Conservation (phyloP, 1,284 basidiomycete species). For the Trichosporon coremiiforme region DNA sequence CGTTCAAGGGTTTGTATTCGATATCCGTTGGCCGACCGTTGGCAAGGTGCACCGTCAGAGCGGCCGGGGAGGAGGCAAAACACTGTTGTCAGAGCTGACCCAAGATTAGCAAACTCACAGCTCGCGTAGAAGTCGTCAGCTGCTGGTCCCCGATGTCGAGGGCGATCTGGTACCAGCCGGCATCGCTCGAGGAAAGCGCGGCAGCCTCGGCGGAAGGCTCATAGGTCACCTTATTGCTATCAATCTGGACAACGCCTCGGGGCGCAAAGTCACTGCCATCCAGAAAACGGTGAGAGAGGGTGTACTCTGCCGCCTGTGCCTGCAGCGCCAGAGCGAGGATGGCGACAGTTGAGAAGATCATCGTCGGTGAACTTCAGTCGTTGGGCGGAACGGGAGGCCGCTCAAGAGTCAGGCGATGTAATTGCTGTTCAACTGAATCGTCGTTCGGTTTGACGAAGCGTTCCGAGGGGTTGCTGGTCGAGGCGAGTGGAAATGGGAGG, state of each 20-base stretch:
- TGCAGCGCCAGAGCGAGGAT: conserved; percentile 25
- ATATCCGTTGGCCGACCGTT: conserved; percentile 19
- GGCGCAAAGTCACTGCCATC: conserved; percentile 19
- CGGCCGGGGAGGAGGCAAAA: conserved; percentile 20
- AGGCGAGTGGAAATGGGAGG: not conserved
- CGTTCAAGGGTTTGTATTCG: conserved; percentile 24
- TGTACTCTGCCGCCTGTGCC: conserved; percentile 25
- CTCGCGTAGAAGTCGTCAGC: conserved; percentile 26
- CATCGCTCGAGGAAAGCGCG: not conserved
- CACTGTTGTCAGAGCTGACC: conserved; percentile 14
- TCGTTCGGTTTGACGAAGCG: too few relatives aligned
- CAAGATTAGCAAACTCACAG: conserved; percentile 20
- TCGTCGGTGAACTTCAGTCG: not conserved
- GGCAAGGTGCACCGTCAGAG: conserved; percentile 20
- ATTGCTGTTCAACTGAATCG: too few relatives aligned
- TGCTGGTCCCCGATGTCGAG: conserved; percentile 25
- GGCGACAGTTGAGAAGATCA: conserved; percentile 16
- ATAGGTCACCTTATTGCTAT: conserved; percentile 16
- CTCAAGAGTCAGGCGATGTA: too few relatives aligned
- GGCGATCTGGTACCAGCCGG: conserved; percentile 34
- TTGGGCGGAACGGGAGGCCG: too few relatives aligned
- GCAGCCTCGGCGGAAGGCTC: not conserved
- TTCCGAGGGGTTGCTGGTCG: not conserved
- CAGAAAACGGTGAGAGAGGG: conserved; percentile 31
- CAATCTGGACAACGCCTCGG: conserved; percentile 27